A percentile compares a stretch with the other conserved stretches of the same genome.
These are phyloP conservation scores for Theobroma cacao DNA, from an alignment of 345 rosid species.

Conservation along the genomic window DNA sequence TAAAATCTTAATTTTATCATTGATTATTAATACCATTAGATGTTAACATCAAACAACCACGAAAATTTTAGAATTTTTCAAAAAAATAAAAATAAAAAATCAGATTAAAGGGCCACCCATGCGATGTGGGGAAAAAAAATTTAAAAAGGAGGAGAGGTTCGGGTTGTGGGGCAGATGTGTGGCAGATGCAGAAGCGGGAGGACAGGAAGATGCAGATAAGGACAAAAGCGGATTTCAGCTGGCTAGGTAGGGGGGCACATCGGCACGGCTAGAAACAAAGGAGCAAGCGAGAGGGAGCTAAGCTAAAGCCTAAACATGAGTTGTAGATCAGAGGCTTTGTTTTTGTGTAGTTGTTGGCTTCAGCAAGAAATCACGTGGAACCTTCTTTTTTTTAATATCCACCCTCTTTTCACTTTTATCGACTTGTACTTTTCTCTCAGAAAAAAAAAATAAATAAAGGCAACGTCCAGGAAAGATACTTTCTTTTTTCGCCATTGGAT, in stretches of 20 bases:
- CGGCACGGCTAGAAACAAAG: background rate
- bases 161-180: background rate
- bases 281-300: background rate
- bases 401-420: conserved; percentile 1
- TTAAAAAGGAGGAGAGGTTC: background rate
- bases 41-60: too few relatives aligned
- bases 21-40: too few relatives aligned
- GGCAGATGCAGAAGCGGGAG: background rate
- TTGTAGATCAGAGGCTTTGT: background rate
- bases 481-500: conserved; percentile 5
- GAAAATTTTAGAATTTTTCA: background rate
- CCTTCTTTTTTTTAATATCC: too few relatives aligned
- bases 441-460: background rate
- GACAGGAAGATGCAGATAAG: background rate
- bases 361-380: conserved; percentile 23
- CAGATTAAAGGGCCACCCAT: background rate
- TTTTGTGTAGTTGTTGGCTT: background rate
- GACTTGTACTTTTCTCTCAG: background rate
- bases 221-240: background rate
- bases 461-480: background rate
- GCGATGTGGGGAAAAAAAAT: too few relatives aligned
- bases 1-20: too few relatives aligned
- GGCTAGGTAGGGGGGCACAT: background rate
- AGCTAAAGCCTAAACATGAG: background rate
- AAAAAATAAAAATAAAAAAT: too few relatives aligned